Base-by-base conservation (phyloP, 371 early-diverging fungal genomes). In the Phascolomyces articulosus region DNA sequence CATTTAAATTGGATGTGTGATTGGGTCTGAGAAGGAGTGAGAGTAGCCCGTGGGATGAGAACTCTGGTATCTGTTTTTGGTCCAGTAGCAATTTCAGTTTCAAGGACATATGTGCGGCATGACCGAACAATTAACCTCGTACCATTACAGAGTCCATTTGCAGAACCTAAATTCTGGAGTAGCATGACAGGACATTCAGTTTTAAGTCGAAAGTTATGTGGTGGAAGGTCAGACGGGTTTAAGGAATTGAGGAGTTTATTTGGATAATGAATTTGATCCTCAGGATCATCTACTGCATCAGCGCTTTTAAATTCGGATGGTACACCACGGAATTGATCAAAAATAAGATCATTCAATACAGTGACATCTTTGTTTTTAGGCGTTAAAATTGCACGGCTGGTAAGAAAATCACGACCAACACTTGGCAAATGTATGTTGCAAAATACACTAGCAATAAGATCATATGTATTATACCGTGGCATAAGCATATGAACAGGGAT, bases 31-130 rank as follows among this genome's bases (percentile, higher is more conserved):
- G 55, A 2, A 24, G 55, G 3, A 24, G 31, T 29, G 16, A 55
- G 4, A 10, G 16, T 20, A 9, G 11, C 26, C 6, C 55, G 26
- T 26, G 55, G 55, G 16, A 55, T 28, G 11, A 28, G 27, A 8
- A 55, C 55, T 7, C 20, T 55, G 10, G 7, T 24, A 9, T 27
- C 55, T 15, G 24, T n/a, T n/a, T n/a, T n/a, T n/a, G n/a, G n/a
- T n/a, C n/a, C n/a, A n/a, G n/a, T n/a, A n/a, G n/a, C n/a, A 16
- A 55, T 27, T 55, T 55, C 55, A 21, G 55, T 27, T 55, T 55
- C 26, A 27, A 55, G 16, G 23, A 55, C 55, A 24, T 55, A 29
- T 55, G 15, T 0, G 20, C 4, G 55, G 24, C 20, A 55, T 7
- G 31, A 20, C 7, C 27, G 21, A 26, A 38, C 21, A 55, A 55